Base-by-base conservation (phyloP, 192 early-diverging fungal genomes). In the Backusella mclennaniae region DNA sequence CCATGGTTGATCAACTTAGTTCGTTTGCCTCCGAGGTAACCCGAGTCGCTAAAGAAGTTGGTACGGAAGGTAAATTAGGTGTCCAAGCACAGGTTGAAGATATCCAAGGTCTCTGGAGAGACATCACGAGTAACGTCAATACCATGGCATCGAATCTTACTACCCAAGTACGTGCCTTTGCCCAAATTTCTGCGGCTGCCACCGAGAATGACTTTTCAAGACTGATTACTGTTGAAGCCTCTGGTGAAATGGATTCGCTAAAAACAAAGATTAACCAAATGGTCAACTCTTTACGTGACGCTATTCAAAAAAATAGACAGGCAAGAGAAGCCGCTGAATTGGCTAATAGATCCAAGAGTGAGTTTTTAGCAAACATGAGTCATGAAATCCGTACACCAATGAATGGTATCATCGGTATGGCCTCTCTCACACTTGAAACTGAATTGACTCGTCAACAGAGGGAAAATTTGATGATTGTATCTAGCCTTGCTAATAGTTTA, bases 241-340 rank as follows among this genome's bases (percentile, higher is more conserved):
- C 90, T 66, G 94, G 94, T 68, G 94, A 95, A 84, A 95, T 95
- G 94, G 92, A 92, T 59, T 73, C 88, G 85, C 84, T 95, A 69
- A 92, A 93, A 79, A 90, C 89, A 72, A 91, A 93, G 86, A 94
- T 96, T 79, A 94, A 96, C 79, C 88, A 94, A 75, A 96, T 96
- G 93, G 92, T 94, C 83, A 91, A 77, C 78, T 93, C 73, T 77
- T 84, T 96, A 46, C 89, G 93, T 23, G 91, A 91, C 52, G 91
- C 89, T 76, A 91, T 96, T 69, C 86, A 92, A 76, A 91, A 92
- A 85, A 92, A 96, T 82, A 89, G 90, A 15, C 87, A 88, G 53
- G 93, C 94, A 15, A 89, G 93, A 75, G 93, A 94, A 71, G 86
- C 91, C 8, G 94, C 94, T 36, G 93, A 95, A 85, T 76, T 92